Base-by-base conservation (phyloP, 108 stramenopile genomes). In the Cyclotella choctawhatcheeana region DNA sequence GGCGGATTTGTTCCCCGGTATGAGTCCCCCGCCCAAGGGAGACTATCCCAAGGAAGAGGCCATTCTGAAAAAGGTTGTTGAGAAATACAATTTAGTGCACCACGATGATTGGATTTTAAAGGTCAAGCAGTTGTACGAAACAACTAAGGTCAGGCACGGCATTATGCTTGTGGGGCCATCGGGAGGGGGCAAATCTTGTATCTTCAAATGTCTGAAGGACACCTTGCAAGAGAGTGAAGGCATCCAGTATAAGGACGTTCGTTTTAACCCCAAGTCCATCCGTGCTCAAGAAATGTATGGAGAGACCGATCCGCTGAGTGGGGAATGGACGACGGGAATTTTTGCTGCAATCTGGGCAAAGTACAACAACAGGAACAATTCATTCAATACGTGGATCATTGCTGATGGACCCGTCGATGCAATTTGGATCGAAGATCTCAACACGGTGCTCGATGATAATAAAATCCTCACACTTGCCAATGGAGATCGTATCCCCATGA, bases 401-500 rank as follows among this genome's bases (percentile, higher is more conserved):
- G 92, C 91, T 54, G 96, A 97, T 75, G 96, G 96, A 0, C 96
- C 96, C 21, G 96, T 97, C 20, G 96, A 97, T 83, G 92, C 94
- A 16, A 97, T 95, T 72, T 97, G 96, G 96, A 97, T 96, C 52
- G 96, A 97, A 79, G 94, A 94, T 76, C 89, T 97, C 17, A 95
- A 97, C 74, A 95, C 93, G 20, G 96, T 96, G 12, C 72, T 97
- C 5, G 94, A 96, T 75, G 96, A 97, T 71, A 97, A 96, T 72
- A 89, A 79, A 54, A 89, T 97, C 47, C 86, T 97, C 8, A 96
- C 94, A 18, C 64, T 97, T 24, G 93, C 96, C 35, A 95, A 93
- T 60, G 96, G 96, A 26, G 96, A 97, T 71, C 92, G 96, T 37
- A 94, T 97, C 50, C 93, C 96, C 53, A 97, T 97, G 96, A 93